A percentile compares a stretch with the other conserved stretches of the same genome.
Conservation (phyloP, 768 basidiomycete genomes). For the Boletus reticulatus region DNA sequence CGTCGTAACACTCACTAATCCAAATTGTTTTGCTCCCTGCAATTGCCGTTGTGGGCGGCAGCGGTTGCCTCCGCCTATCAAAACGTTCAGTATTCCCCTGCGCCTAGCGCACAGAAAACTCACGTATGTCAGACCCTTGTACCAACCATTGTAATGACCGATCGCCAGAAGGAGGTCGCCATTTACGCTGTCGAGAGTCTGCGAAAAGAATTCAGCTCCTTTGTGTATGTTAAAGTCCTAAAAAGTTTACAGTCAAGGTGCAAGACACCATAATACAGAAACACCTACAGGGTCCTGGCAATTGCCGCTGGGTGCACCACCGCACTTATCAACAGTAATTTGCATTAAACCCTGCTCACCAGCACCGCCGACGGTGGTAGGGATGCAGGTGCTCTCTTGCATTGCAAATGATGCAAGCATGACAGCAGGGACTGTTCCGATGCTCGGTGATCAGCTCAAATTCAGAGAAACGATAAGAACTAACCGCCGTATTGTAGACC, state of each 20-base stretch:
- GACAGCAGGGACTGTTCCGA: constrained; percentile 60
- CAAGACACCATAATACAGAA: not conserved
- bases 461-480: constrained; percentile 15
- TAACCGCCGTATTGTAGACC: constrained; percentile 42
- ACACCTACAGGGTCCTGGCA: constrained; percentile 39
- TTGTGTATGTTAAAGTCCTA: constrained; percentile 71
- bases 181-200: constrained; percentile 37
- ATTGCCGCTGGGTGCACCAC: constrained; percentile 44
- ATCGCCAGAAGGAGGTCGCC: constrained; percentile 57
- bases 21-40: constrained; percentile 77
- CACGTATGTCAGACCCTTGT: constrained; percentile 55
- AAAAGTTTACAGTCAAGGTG: not conserved
- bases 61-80: constrained; percentile 54
- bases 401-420: constrained; percentile 84
- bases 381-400: constrained; percentile 82
- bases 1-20: constrained; percentile 62
- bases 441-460: not conserved
- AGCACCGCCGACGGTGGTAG: constrained; percentile 61
- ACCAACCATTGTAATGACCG: constrained; percentile 81
- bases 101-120: constrained; percentile 13
- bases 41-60: constrained; percentile 53
- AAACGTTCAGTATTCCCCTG: not conserved
- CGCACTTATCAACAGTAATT: constrained; percentile 76
- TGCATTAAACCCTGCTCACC: constrained; percentile 91
- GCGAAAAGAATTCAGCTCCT: constrained; percentile 60